Percentiles rank a stretch among this genome's conserved stretches.
These are phyloP conservation scores for Nakazawaea wickerhamii DNA, from an alignment of 805 yeast genomes.

Conservation along the genomic window DNA sequence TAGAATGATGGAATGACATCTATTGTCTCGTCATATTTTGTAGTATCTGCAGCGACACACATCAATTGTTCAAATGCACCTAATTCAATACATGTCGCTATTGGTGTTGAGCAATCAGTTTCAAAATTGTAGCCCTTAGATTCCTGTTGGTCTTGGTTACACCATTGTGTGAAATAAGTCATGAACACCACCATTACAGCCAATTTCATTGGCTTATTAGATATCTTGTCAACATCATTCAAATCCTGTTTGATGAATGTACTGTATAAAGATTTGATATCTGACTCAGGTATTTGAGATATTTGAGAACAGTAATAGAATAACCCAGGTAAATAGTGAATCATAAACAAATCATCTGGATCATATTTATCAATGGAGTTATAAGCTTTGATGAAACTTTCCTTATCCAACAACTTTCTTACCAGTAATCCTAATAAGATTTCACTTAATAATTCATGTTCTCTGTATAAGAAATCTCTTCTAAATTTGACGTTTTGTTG, in stretches of 20 bases:
- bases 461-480: conserved; percentile 54
- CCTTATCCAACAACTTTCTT: conserved; percentile 27
- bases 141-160: conserved; percentile 43
- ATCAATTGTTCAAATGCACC: conserved; percentile 72
- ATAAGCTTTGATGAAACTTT: conserved; percentile 35
- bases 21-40: conserved; percentile 28
- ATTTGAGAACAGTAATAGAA: conserved; percentile 39
- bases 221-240: conserved; percentile 34
- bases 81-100: conserved; percentile 49
- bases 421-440: conserved; percentile 49
- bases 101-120: conserved; percentile 50
- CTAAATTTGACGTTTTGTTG: conserved; percentile 48
- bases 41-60: conserved; percentile 55
- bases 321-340: conserved; percentile 63
- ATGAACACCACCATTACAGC: conserved; percentile 46
- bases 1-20: conserved; percentile 46
- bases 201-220: conserved; percentile 43
- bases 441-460: conserved; percentile 71
- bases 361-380: conserved; percentile 42
- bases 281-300: conserved; percentile 28
- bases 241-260: conserved; percentile 27
- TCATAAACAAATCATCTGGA: conserved; percentile 56
- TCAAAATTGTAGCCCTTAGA: conserved; percentile 47
- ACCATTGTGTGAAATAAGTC: conserved; percentile 61
- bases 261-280: conserved; percentile 33